Conservation (phyloP, 1,284 basidiomycete species). For the Fomes fomentarius region DNA sequence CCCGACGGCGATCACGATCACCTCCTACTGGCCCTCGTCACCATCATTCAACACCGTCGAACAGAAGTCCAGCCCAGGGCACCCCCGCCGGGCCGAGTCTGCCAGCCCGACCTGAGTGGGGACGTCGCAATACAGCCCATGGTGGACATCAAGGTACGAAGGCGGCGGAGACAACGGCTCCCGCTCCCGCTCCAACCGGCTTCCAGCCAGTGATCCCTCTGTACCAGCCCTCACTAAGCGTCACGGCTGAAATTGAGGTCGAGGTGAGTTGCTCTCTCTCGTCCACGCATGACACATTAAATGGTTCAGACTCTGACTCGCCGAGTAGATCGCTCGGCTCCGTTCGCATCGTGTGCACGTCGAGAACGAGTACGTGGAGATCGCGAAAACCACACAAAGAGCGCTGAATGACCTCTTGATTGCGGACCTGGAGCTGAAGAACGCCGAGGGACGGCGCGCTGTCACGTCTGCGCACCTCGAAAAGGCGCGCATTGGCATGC, state of each 20-base stretch:
- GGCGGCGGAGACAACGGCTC: conserved; percentile 5
- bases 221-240: conserved; percentile 15
- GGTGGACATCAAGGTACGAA: conserved; percentile 9
- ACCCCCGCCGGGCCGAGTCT: conserved; percentile 15
- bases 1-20: conserved; percentile 24
- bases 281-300: not conserved
- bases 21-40: conserved; percentile 25
- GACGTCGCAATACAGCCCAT: conserved; percentile 14
- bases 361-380: conserved; percentile 43
- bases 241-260: conserved; percentile 12
- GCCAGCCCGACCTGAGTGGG: conserved; percentile 26
- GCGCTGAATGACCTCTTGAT: conserved; percentile 64
- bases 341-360: conserved; percentile 44
- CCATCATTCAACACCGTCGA: conserved; percentile 20
- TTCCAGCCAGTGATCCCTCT: conserved; percentile 11
- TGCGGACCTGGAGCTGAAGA: conserved; percentile 57
- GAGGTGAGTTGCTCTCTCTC: conserved; percentile 15
- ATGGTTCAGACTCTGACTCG: not conserved
- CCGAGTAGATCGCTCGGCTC: conserved; percentile 34
- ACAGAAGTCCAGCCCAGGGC: conserved; percentile 23
- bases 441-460: conserved; percentile 57
- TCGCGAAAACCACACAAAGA: conserved; percentile 47
- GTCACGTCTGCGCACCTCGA: conserved; percentile 61
- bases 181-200: conserved; percentile 4
- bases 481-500: conserved; percentile 56